These are phyloP conservation scores for Calophaca sinica DNA, from an alignment of 306 rosid species.

Conservation along the genomic window DNA sequence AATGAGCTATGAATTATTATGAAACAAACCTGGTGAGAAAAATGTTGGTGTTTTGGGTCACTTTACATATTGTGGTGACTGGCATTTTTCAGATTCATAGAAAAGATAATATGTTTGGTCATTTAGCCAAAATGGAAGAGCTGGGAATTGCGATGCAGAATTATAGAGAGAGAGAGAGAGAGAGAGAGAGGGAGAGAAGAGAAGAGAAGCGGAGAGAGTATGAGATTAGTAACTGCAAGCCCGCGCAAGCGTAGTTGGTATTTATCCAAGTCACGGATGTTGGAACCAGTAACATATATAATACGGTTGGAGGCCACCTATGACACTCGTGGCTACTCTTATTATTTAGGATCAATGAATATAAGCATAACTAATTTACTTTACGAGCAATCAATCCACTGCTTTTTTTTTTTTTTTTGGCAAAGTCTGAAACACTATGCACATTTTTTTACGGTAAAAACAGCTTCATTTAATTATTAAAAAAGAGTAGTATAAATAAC, in stretches of 20 bases:
- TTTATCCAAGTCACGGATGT: conserved; percentile 67
- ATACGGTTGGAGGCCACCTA: conserved; percentile 6
- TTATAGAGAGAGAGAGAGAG: conserved; percentile 18
- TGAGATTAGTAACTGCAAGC: conserved; percentile 56
- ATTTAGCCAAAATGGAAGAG: neutral
- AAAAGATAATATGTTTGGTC: conserved; percentile 7
- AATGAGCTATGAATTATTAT: neutral
- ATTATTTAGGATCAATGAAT: neutral
- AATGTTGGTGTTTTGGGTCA: conserved; percentile 30
- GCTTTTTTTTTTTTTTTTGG: too few species aligned
- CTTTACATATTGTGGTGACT: conserved; percentile 18
- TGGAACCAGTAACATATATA: conserved; percentile 2
- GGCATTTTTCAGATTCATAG: conserved; percentile 39
- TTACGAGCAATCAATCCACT: neutral
- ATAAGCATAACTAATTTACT: neutral
- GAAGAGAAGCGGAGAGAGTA: conserved; percentile 23
- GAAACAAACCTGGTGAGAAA: conserved; percentile 50
- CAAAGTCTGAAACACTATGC: too few species aligned
- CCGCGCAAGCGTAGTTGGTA: conserved; percentile 70
- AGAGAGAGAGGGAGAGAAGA: conserved; percentile 22
- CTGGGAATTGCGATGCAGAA: neutral
- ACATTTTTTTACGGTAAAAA: too few species aligned
- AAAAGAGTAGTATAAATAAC: too few species aligned
- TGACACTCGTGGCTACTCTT: neutral
- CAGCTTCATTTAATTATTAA: too few species aligned